A percentile compares a stretch with the other conserved stretches of the same genome.
phyloP scores from a whole-genome alignment of 345 rosid species.

The Euclidium syriacum region DNA sequence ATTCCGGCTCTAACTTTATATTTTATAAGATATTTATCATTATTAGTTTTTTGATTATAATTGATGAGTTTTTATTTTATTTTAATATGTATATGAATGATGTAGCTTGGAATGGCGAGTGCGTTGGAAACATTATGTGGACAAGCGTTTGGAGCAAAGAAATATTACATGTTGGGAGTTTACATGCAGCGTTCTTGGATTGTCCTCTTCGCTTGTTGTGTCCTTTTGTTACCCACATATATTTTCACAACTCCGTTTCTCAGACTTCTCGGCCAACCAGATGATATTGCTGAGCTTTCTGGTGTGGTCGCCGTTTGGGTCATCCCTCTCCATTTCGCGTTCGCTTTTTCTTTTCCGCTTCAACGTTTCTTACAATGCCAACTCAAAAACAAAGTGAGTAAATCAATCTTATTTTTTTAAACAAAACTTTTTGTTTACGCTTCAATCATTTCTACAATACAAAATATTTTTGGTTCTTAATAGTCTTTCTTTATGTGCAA shows the following conservation, averaged over 20 bases:
- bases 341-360: constrained; percentile 48
- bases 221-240: constrained; percentile 47
- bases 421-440: no score
- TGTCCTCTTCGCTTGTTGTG: constrained; percentile 40
- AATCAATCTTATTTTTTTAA: neutral
- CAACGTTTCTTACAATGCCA: constrained; percentile 66
- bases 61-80: neutral
- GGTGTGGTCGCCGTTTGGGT: constrained; percentile 44
- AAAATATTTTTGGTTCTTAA: no score
- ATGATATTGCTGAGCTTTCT: constrained; percentile 59
- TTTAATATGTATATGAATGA: neutral
- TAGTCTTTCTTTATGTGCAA: no score
- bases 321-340: constrained; percentile 61
- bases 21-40: no score
- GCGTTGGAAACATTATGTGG: constrained; percentile 72
- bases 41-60: neutral
- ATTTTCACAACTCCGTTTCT: constrained; percentile 51
- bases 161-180: constrained; percentile 51
- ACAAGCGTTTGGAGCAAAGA: constrained; percentile 71
- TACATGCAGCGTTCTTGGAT: constrained; percentile 78
- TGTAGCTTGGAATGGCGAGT: constrained; percentile 73
- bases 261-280: constrained; percentile 56
- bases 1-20: no score
- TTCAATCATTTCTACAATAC: no score
- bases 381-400: constrained; percentile 35